Evolutionary conservation across 192 early-diverging fungal species (phyloP).

Genomic region (Umbelopsis vinacea): DNA sequence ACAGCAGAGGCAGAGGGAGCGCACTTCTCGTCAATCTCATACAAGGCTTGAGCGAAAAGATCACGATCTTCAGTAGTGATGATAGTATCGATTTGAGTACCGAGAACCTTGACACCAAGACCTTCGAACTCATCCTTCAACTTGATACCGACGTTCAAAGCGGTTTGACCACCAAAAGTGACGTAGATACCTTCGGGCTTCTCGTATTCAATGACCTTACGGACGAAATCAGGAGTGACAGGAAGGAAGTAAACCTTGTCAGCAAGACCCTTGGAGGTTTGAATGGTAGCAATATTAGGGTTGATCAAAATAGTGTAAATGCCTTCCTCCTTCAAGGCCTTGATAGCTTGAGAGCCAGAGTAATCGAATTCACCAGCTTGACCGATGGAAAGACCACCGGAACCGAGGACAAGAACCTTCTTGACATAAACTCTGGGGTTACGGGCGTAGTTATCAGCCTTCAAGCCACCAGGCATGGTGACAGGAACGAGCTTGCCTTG

Average conservation of each 20-base stretch:
- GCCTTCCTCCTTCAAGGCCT: constrained; percentile 96
- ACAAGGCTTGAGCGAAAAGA: constrained; percentile 85
- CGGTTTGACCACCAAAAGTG: constrained; percentile 99
- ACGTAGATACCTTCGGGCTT: constrained; percentile 98
- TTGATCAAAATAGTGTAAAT: constrained; percentile 99
- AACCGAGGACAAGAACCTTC: constrained; percentile 96
- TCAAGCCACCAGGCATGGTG: constrained; percentile 64
- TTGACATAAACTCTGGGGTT: constrained; percentile 69
- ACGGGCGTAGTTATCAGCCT: constrained; percentile 44
- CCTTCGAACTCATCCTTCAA: constrained; percentile 90
- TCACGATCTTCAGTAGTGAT: constrained; percentile 98
- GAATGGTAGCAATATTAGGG: constrained; percentile 99
- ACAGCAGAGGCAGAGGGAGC: constrained; percentile 85
- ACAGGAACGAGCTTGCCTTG: constrained; percentile 77
- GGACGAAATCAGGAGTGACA: constrained; percentile 91
- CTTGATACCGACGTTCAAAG: constrained; percentile 95
- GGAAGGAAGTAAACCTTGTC: constrained; percentile 99
- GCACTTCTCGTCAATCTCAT: constrained; percentile 89
- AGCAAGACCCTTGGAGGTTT: constrained; percentile 95
- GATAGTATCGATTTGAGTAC: constrained; percentile 94
- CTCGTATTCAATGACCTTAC: constrained; percentile 94
- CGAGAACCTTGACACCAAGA: constrained; percentile 91
- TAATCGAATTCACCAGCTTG: constrained; percentile 99
- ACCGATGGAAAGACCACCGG: constrained; percentile 96
- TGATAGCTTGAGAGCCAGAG: constrained; percentile 97